These are phyloP conservation scores for Phytopythium aichiense DNA, from an alignment of 352 stramenopile species.

Conservation along the genomic window DNA sequence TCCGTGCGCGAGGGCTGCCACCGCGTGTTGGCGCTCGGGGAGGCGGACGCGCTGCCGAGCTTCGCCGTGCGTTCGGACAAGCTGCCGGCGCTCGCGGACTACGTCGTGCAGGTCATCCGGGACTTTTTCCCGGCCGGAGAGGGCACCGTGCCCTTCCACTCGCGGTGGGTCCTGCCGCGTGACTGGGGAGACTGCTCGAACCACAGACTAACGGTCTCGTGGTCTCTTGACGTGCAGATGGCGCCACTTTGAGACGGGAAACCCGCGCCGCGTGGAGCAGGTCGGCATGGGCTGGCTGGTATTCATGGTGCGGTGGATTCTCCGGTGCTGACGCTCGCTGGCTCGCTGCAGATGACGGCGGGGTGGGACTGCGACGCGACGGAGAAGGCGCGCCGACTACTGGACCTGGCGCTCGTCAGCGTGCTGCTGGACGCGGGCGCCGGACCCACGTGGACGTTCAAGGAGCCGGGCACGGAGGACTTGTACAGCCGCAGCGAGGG, in stretches of 20 bases:
- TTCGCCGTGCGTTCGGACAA: constrained; percentile 61
- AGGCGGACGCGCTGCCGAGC: constrained; percentile 45
- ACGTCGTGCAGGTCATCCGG: constrained; percentile 62
- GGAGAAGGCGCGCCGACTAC: constrained; percentile 53
- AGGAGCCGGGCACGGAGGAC: constrained; percentile 62
- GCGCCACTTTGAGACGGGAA: constrained; percentile 81
- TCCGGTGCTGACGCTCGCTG: neutral
- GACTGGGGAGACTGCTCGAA: neutral
- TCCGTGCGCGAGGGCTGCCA: constrained; percentile 70
- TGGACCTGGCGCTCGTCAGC: constrained; percentile 76
- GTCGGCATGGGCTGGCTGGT: constrained; percentile 10
- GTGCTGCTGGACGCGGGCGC: constrained; percentile 80
- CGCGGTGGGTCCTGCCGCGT: constrained; percentile 23
- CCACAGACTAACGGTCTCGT: neutral
- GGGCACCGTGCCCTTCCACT: constrained; percentile 73
- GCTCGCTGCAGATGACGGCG: constrained; percentile 27
- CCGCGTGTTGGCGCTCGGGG: constrained; percentile 50
- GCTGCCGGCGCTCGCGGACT: constrained; percentile 56
- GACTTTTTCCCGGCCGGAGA: constrained; percentile 48
- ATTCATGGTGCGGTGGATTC: neutral
- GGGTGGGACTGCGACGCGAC: constrained; percentile 42
- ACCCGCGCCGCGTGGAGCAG: constrained; percentile 47
- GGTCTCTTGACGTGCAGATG: constrained; percentile 10
- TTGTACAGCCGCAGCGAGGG: constrained; percentile 72
- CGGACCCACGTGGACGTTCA: constrained; percentile 64